Base-by-base conservation (phyloP, 345 rosid species). In the Eucalyptus erythrocorys region DNA sequence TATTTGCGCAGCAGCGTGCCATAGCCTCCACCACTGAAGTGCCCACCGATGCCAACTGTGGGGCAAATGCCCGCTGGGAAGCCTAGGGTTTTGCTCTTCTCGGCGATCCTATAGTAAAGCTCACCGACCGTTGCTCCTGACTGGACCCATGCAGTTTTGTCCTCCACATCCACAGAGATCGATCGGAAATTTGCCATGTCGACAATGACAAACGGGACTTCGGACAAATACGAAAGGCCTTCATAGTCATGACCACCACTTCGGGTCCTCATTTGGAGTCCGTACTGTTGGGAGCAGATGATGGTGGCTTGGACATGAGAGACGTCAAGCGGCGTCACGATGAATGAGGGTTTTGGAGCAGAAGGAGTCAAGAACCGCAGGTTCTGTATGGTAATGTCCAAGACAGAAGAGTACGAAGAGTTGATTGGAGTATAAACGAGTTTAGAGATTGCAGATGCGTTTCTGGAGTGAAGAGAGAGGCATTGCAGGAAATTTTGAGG, bases 221-320 rank as follows among this genome's bases (percentile, higher is more conserved):
- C 55, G 17, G 94, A 92, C 30, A 92, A 89, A 85, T 94, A 95
- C 1, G 96, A 93, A 47, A 95, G 90, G 15, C 95, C 95, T 64
- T 94, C 95, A 71, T 92, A 91, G 89, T 95, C 96, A 43, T 95
- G 96, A 55, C 95, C 95, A 7, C 95, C 95, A 26, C 95, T 94
- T 3, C 94, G 90, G 24, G 90, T 88, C 90, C 93, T 92, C 42
- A 93, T 13, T 32, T 93, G 92, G 57, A 94, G 42, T 48, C 85
- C 89, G 22, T 86, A 89, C 81, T 86, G 84, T 85, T 71, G 90
- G 22, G 93, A 90, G 61, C 95, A 95, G 27, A 40, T 64, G 64
- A 95, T 84, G 57, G 93, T 87, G 2, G 92, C 92, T n/a, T 92
- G 95, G 85, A 95, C 91, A 27, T 95, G 93, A 4, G 92, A 89